Evolutionary conservation across 2,329 filamentous ascomycete genomes (phyloP).

Genomic region (Coniochaeta sp.): DNA sequence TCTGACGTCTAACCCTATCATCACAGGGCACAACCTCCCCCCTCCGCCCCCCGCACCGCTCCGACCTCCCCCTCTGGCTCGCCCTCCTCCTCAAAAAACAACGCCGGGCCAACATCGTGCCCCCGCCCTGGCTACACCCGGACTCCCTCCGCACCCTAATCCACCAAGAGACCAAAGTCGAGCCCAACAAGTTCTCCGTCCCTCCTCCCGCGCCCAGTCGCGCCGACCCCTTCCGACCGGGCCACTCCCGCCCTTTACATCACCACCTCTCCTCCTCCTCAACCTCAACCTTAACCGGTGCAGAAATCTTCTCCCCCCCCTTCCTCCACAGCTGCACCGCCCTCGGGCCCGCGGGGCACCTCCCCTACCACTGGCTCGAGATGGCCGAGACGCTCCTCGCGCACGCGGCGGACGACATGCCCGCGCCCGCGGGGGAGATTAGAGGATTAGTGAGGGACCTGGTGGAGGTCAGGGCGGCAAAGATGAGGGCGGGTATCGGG

Average conservation of each 20-base stretch:
- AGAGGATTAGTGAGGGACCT: conserved; percentile 72
- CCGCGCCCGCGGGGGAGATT: conserved; percentile 60
- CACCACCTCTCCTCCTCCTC: no score
- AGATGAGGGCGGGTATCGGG: conserved; percentile 70
- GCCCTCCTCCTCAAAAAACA: conserved; percentile 93
- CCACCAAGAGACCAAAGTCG: conserved; percentile 68
- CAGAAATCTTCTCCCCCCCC: conserved; percentile 53
- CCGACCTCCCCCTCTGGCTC: conserved; percentile 83
- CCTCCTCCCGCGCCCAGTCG: conserved; percentile 60
- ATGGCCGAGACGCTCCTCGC: conserved; percentile 81
- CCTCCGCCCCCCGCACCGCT: conserved; percentile 74
- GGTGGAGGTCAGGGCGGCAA: conserved; percentile 81
- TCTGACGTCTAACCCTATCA: conserved; percentile 7
- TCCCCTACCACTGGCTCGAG: conserved; percentile 96
- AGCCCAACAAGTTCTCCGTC: conserved; percentile 67
- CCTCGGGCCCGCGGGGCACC: conserved; percentile 56
- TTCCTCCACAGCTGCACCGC: conserved; percentile 73
- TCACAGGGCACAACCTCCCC: conserved; percentile 67
- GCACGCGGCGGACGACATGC: conserved; percentile 77
- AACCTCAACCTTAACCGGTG: no score
- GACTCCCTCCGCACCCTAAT: conserved; percentile 71
- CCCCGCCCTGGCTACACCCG: conserved; percentile 81
- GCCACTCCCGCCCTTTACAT: conserved; percentile 29
- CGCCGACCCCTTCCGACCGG: conserved; percentile 38
- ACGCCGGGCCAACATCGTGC: conserved; percentile 83